Evolutionary conservation across 2,329 filamentous ascomycete species (phyloP).

Genomic region (Aspergillus oerlinghausenensis): DNA sequence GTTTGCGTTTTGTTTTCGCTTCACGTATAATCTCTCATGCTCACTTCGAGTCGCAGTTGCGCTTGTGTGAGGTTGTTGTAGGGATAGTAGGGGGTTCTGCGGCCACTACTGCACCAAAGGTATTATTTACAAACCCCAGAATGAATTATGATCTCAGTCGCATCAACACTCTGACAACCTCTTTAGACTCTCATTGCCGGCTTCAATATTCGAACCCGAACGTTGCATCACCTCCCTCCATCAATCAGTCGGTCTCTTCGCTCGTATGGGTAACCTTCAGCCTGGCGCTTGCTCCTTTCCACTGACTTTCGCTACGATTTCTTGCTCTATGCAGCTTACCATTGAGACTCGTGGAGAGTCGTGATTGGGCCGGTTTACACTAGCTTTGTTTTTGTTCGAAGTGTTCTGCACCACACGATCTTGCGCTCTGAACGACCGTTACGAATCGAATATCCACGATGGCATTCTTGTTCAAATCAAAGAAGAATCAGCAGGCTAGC

Average conservation of each 20-base stretch:
- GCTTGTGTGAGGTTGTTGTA: slow-evolving; percentile 8
- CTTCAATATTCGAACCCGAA: neutral
- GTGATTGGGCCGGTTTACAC: neutral
- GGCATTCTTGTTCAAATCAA: slow-evolving; percentile 80
- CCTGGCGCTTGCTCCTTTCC: slow-evolving; percentile 13
- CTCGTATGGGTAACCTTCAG: neutral
- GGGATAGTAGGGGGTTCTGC: slow-evolving; percentile 9
- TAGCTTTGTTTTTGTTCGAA: slow-evolving; percentile 4
- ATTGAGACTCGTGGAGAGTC: neutral
- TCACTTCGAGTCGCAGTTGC: slow-evolving; percentile 11
- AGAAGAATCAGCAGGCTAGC: slow-evolving; percentile 62
- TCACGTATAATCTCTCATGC: slow-evolving; percentile 12
- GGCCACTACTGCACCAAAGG: neutral
- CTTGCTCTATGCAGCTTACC: neutral
- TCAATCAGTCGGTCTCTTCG: neutral
- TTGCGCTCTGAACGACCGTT: slow-evolving; percentile 28
- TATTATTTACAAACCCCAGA: neutral
- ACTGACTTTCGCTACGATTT: neutral
- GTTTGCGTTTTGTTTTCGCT: slow-evolving; percentile 6
- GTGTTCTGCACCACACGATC: slow-evolving; percentile 5
- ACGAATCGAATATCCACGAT: slow-evolving; percentile 47
- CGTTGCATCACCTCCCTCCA: slow-evolving; percentile 5
- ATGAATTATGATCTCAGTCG: neutral
- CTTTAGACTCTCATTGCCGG: neutral
- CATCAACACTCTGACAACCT: neutral